phyloP scores from a whole-genome alignment of 495 filamentous ascomycete species.

The Penicillium parvum region DNA sequence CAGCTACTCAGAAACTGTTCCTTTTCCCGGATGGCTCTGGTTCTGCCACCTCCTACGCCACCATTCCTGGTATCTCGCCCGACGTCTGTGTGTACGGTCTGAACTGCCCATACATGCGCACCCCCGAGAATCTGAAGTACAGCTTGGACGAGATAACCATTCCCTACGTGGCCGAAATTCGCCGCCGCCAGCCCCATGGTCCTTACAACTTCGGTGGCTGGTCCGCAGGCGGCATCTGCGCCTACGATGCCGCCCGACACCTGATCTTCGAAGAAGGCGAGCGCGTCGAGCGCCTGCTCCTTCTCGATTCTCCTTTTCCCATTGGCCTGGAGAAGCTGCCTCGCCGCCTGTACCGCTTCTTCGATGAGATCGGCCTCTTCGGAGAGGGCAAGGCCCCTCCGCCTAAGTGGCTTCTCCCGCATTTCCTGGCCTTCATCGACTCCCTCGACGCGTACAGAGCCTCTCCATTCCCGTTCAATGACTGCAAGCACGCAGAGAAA shows the following conservation, averaged over 20 bases:
- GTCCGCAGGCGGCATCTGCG: conserved; percentile 85
- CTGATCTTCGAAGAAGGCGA: conserved; percentile 64
- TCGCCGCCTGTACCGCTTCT: conserved; percentile 70
- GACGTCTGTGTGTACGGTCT: conserved; percentile 57
- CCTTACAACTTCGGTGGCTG: conserved; percentile 68
- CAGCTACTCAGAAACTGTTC: conserved; percentile 40
- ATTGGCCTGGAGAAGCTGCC: conserved; percentile 75
- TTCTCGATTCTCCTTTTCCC: conserved; percentile 81
- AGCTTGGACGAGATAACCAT: conserved; percentile 53
- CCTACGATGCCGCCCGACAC: conserved; percentile 75
- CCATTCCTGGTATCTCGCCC: conserved; percentile 51
- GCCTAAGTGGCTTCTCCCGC: conserved; percentile 75
- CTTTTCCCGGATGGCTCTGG: conserved; percentile 50
- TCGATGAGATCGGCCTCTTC: conserved; percentile 74
- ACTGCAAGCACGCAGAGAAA: conserved; percentile 39
- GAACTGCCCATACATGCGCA: conserved; percentile 65
- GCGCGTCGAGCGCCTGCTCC: conserved; percentile 64
- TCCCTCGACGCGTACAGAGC: conserved; percentile 70
- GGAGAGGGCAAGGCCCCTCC: conserved; percentile 63
- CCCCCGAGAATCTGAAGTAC: conserved; percentile 50
- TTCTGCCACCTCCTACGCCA: conserved; percentile 57
- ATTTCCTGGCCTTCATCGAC: conserved; percentile 74
- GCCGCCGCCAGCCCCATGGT: conserved; percentile 68
- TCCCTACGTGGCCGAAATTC: conserved; percentile 61
- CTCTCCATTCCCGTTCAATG: conserved; percentile 32